Conservation (phyloP, 164 flowering plant genomes). For the Chimonanthus salicifolius region DNA sequence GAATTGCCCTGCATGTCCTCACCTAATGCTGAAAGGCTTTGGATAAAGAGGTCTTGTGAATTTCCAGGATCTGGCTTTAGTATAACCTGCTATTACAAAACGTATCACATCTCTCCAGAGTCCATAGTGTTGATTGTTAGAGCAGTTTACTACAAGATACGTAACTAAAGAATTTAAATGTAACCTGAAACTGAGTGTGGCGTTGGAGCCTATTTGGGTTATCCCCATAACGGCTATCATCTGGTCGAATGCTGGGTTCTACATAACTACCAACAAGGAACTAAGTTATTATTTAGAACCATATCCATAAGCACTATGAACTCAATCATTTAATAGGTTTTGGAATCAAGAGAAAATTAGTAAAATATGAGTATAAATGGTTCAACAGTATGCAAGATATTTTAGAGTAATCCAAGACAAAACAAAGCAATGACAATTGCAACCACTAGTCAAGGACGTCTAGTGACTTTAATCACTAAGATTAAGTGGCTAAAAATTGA, state of each 20-base stretch:
- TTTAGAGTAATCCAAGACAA: not conserved
- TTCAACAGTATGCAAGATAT: too few relatives aligned
- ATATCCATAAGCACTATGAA: not conserved
- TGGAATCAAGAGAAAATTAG: not conserved
- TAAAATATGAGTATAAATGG: not conserved
- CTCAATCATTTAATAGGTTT: not conserved
- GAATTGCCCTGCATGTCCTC: not conserved
- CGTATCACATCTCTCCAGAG: not conserved
- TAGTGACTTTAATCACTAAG: too few relatives aligned
- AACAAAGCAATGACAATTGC: too few relatives aligned
- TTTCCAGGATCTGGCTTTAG: constrained; percentile 99
- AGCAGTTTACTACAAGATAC: not conserved
- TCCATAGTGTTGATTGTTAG: not conserved
- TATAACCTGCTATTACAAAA: constrained; percentile 61
- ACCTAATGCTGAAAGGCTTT: constrained; percentile 91
- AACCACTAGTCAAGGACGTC: too few relatives aligned
- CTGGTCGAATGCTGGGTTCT: constrained; percentile 96
- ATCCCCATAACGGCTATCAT: constrained; percentile 98
- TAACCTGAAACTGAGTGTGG: constrained; percentile 96
- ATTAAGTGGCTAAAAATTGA: too few relatives aligned
- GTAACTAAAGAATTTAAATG: not conserved
- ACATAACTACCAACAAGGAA: constrained; percentile 57
- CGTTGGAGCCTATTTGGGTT: constrained; percentile 96
- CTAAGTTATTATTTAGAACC: not conserved
- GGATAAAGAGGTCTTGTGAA: constrained; percentile 87